These are phyloP conservation scores for Trypanosoma theileri DNA, from an alignment of 208 protist genomes.

Conservation along the genomic window DNA sequence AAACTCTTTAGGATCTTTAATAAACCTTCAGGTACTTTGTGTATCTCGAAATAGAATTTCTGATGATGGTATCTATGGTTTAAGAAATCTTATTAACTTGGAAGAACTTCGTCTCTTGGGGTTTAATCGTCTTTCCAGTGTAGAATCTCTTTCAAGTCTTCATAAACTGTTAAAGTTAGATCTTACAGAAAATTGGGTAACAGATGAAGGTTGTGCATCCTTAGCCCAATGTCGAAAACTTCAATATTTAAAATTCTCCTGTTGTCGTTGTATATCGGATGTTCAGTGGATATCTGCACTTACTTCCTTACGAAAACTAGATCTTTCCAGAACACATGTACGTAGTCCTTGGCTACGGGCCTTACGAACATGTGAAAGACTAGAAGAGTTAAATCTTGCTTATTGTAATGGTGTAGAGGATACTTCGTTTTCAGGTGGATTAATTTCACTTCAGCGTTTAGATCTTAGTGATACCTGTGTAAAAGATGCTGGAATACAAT, in stretches of 20 bases:
- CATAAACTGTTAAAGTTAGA: conserved; percentile 47
- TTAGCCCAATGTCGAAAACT: conserved; percentile 21
- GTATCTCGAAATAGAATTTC: conserved; percentile 55
- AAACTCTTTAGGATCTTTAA: conserved; percentile 45
- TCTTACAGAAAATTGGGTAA: conserved; percentile 51
- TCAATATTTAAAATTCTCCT: conserved; percentile 26
- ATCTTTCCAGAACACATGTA: conserved; percentile 52
- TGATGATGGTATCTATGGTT: conserved; percentile 47
- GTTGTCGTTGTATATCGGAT: conserved; percentile 35
- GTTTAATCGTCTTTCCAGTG: conserved; percentile 49
- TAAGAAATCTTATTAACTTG: conserved; percentile 44
- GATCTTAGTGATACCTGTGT: conserved; percentile 45
- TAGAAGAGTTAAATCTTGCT: conserved; percentile 55
- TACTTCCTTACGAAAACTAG: conserved; percentile 28
- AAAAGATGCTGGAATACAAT: conserved; percentile 35
- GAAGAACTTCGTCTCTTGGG: conserved; percentile 56
- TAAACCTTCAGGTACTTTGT: conserved; percentile 37
- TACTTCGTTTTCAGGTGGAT: conserved; percentile 34
- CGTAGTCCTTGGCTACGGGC: conserved; percentile 30
- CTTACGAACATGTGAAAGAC: conserved; percentile 31
- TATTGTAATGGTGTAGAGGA: conserved; percentile 41
- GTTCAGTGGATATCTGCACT: conserved; percentile 25
- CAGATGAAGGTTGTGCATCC: conserved; percentile 25
- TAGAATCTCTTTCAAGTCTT: conserved; percentile 41
- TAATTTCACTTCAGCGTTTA: conserved; percentile 40